Evolutionary conservation across 2,329 filamentous ascomycete genomes (phyloP).

Genomic region (Daldinia sp.): DNA sequence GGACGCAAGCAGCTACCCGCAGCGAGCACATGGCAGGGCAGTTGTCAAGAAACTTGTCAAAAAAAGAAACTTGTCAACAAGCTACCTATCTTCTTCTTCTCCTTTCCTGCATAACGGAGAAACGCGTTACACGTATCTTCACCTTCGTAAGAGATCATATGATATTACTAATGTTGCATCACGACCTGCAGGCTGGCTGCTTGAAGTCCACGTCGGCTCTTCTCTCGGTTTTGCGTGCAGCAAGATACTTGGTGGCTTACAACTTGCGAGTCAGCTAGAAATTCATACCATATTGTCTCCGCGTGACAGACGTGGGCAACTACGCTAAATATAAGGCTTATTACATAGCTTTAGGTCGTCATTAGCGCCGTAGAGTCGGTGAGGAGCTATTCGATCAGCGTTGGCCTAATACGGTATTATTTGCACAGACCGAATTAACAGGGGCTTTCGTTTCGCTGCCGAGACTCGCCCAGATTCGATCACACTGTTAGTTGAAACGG

Average conservation of each 20-base stretch:
- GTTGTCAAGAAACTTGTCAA: constrained; percentile 6
- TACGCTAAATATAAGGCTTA: constrained; percentile 3
- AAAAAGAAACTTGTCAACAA: constrained; percentile 2
- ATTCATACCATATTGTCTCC: background rate
- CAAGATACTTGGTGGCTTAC: constrained; percentile 7
- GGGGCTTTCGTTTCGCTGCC: constrained; percentile 19
- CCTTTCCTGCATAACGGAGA: background rate
- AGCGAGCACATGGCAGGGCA: constrained; percentile 31
- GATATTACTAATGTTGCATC: constrained; percentile 3
- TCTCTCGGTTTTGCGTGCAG: constrained; percentile 19
- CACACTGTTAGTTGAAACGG: constrained; percentile 31
- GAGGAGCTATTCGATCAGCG: constrained; percentile 9
- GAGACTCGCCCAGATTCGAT: constrained; percentile 17
- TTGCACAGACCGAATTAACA: constrained; percentile 17
- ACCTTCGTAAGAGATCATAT: constrained; percentile 18
- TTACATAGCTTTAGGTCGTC: constrained; percentile 10
- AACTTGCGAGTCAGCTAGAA: background rate
- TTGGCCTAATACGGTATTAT: background rate
- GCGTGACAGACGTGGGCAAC: background rate
- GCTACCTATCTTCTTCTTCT: background rate
- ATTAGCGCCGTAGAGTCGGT: constrained; percentile 11
- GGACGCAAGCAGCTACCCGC: constrained; percentile 34
- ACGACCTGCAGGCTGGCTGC: background rate
- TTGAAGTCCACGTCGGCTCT: constrained; percentile 8
- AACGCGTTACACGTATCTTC: constrained; percentile 19